Base-by-base conservation (phyloP, 345 rosid genomes). In the Excoecaria agallocha region DNA sequence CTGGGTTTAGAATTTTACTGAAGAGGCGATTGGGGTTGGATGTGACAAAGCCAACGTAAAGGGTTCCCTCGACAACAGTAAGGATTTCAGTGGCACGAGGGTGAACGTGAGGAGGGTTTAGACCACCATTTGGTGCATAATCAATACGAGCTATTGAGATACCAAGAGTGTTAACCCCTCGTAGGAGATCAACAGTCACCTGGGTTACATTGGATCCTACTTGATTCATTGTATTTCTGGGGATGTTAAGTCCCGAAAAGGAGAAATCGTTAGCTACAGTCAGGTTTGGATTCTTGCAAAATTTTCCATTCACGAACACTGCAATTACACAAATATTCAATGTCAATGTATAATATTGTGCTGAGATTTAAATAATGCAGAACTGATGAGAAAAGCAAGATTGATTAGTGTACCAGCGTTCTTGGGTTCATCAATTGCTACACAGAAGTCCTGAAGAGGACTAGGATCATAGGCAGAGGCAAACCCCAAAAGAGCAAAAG, bases 231-330 rank as follows among this genome's bases (percentile, higher is more conserved):
- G 76, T 71, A 48, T 37, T 17, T 35, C 62, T 35, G 0, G 76
- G 80, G 1, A 71, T 49, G 67, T 70, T 70, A 11, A 71, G 72
- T 16, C 72, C 76, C 5, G 39, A 37, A 12, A 77, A 77, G 71
- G 13, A 70, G 71, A 77, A 71, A 58, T 71, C 76, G 1, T 71
- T 37, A 0, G 68, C 67, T 0, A 8, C 68, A 2, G 50, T 49
- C 0, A 16, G 30, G 41, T 41, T 71, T 48, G 76, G 76, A 12
- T 77, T 43, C 66, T 56, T 77, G 68, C 72, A 65, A 52, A 77
- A 38, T 22, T 66, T 77, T 3, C 80, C 80, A 58, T 77, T 77
- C 22, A 57, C 68, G 20, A 77, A 77, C 41, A 66, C 76, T 77
- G 54, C 69, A 62, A 10, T 6, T 43, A 43, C 48, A 43, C 48